Percentiles rank a stretch among this genome's conserved stretches.
Conservation (phyloP, 257 asterid species). For the Primulina eburnea region DNA sequence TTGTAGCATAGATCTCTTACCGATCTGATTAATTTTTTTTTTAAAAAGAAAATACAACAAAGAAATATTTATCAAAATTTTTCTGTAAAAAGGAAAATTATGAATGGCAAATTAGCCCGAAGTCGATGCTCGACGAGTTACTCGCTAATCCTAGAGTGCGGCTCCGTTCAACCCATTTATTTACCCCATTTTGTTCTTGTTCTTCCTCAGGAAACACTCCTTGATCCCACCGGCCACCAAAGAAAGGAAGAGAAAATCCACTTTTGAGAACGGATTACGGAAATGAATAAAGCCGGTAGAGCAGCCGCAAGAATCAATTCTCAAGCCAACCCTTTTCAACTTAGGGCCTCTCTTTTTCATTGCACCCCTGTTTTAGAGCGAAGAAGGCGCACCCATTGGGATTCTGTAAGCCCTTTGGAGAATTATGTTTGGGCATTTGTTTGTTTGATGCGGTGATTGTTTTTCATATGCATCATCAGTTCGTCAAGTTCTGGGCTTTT, state of each 20-base stretch:
- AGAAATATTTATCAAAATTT: too few species aligned
- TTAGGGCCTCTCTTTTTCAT: conserved; percentile 54
- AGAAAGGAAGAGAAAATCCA: neutral
- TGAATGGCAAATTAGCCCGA: neutral
- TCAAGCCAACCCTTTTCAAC: conserved; percentile 45
- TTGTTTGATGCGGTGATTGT: conserved; percentile 5
- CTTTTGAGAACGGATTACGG: conserved; percentile 30
- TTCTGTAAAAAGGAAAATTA: too few species aligned
- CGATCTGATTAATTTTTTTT: too few species aligned
- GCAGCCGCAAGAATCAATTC: conserved; percentile 46
- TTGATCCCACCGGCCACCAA: neutral
- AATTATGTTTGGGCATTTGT: neutral
- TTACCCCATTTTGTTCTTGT: neutral
- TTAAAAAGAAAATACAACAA: too few species aligned
- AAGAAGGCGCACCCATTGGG: conserved; percentile 57
- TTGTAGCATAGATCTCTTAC: too few species aligned
- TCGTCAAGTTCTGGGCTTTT: neutral
- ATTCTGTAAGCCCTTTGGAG: conserved; percentile 42
- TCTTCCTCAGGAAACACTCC: neutral
- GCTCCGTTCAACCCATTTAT: neutral
- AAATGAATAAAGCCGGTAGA: conserved; percentile 53
- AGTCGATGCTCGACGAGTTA: neutral
- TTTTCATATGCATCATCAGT: conserved; percentile 2
- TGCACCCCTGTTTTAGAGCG: conserved; percentile 70
- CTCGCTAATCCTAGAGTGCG: neutral